These are phyloP conservation scores for Candida taoyuanica DNA, from an alignment of 805 yeast genomes.

Conservation along the genomic window DNA sequence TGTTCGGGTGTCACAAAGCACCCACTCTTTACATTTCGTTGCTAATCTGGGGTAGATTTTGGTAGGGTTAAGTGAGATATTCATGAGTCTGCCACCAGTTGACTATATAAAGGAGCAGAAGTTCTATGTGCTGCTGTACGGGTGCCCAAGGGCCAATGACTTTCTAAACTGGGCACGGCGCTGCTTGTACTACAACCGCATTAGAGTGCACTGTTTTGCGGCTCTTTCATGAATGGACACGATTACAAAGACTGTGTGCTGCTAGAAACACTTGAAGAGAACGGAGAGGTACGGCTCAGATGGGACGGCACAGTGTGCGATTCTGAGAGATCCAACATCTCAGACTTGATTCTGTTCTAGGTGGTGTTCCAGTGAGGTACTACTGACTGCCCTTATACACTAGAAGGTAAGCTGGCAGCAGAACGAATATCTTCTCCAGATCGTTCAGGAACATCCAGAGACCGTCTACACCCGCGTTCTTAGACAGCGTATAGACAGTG, in stretches of 20 bases:
- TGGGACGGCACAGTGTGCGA: constrained; percentile 7
- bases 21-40: no score
- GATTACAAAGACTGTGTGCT: constrained; percentile 6
- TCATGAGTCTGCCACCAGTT: no score
- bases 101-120: no score
- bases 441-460: no score
- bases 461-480: background rate
- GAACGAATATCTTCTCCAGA: background rate
- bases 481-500: background rate
- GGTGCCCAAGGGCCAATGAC: constrained; percentile 2
- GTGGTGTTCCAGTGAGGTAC: constrained; percentile 6
- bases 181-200: constrained; percentile 9
- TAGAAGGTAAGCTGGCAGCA: background rate
- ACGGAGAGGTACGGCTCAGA: constrained; percentile 1
- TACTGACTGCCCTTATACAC: constrained; percentile 1
- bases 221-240: constrained; percentile 9
- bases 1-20: constrained; percentile 5
- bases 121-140: constrained; percentile 4
- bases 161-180: constrained; percentile 6
- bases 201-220: constrained; percentile 11
- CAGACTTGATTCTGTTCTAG: constrained; percentile 9
- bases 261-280: constrained; percentile 9
- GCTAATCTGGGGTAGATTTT: no score
- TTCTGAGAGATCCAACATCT: constrained; percentile 1
- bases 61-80: no score